These are phyloP conservation scores for Diplodia mutila DNA, from an alignment of 2,329 filamentous ascomycete species.

Conservation along the genomic window DNA sequence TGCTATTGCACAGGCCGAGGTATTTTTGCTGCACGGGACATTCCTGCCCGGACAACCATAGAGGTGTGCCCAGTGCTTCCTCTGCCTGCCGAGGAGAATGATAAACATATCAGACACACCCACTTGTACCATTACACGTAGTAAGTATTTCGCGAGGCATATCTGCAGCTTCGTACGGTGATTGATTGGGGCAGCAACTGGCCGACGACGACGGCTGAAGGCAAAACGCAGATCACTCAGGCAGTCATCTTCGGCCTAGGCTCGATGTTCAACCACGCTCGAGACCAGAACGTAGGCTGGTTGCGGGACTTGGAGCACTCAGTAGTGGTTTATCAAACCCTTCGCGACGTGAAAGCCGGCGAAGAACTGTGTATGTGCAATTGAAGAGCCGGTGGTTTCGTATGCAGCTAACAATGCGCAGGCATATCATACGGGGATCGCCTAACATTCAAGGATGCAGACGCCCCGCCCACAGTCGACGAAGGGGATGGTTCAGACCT, in stretches of 20 bases:
- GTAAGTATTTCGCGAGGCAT: conserved; percentile 39
- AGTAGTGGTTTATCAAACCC: conserved; percentile 54
- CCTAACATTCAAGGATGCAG: conserved; percentile 52
- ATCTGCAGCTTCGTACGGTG: conserved; percentile 9
- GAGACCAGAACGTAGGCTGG: conserved; percentile 61
- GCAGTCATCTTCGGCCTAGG: conserved; percentile 60
- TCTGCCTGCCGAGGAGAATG: conserved; percentile 53
- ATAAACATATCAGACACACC: conserved; percentile 54
- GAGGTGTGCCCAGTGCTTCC: conserved; percentile 59
- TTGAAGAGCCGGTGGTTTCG: background rate
- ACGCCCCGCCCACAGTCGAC: conserved; percentile 27
- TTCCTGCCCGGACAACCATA: conserved; percentile 53
- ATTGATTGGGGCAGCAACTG: conserved; percentile 46
- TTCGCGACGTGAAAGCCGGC: conserved; percentile 55
- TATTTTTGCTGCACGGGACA: conserved; percentile 53
- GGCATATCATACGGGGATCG: conserved; percentile 54
- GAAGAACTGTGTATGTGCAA: conserved; percentile 57
- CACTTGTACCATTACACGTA: conserved; percentile 61
- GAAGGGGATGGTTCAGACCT: conserved; percentile 44
- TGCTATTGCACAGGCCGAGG: conserved; percentile 51
- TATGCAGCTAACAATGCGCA: conserved; percentile 27
- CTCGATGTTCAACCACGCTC: conserved; percentile 63
- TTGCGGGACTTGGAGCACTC: conserved; percentile 51
- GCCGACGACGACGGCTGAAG: conserved; percentile 37
- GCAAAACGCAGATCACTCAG: conserved; percentile 48